Evolutionary conservation across 345 rosid species (phyloP).

Genomic region (Eucalyptus marginata): DNA sequence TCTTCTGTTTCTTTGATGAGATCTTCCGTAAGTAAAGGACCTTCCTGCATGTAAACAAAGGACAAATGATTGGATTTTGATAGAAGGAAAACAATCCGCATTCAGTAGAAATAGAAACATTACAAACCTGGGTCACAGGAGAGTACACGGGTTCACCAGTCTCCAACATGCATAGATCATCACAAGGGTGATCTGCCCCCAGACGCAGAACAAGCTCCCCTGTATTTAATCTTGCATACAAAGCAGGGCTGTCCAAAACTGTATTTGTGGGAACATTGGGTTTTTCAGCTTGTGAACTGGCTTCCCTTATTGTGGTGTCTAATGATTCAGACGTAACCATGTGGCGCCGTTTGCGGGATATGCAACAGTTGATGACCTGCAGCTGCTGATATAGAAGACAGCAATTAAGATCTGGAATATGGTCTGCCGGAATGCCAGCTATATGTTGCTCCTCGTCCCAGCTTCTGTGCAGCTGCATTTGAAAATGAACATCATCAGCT

Average conservation of each 20-base stretch:
- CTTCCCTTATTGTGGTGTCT: slow-evolving; percentile 53
- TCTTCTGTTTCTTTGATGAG: slow-evolving; percentile 95
- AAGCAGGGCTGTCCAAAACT: slow-evolving; percentile 17
- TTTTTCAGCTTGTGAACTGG: slow-evolving; percentile 27
- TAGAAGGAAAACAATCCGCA: not conserved
- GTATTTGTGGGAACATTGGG: slow-evolving; percentile 9
- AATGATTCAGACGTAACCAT: slow-evolving; percentile 51
- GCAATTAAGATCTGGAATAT: slow-evolving; percentile 70
- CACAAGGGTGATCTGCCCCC: slow-evolving; percentile 41
- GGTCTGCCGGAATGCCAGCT: slow-evolving; percentile 72
- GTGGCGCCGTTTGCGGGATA: slow-evolving; percentile 63
- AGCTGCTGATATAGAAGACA: slow-evolving; percentile 79
- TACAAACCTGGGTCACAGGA: slow-evolving; percentile 76
- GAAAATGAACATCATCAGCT: slow-evolving; percentile 1
- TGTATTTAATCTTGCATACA: slow-evolving; percentile 46
- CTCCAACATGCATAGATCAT: slow-evolving; percentile 73
- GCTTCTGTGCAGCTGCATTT: slow-evolving; percentile 57
- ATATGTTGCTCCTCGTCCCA: slow-evolving; percentile 69
- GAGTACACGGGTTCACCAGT: slow-evolving; percentile 85
- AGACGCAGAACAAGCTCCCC: slow-evolving; percentile 77
- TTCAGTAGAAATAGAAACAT: not conserved
- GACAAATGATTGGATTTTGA: not conserved
- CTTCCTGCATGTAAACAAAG: slow-evolving; percentile 48
- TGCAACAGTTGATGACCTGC: slow-evolving; percentile 89
- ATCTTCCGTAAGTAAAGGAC: slow-evolving; percentile 91